Percentiles rank a stretch among this genome's conserved stretches.
Conservation (phyloP, 2,329 filamentous ascomycete genomes). For the Ophiostoma quercus region DNA sequence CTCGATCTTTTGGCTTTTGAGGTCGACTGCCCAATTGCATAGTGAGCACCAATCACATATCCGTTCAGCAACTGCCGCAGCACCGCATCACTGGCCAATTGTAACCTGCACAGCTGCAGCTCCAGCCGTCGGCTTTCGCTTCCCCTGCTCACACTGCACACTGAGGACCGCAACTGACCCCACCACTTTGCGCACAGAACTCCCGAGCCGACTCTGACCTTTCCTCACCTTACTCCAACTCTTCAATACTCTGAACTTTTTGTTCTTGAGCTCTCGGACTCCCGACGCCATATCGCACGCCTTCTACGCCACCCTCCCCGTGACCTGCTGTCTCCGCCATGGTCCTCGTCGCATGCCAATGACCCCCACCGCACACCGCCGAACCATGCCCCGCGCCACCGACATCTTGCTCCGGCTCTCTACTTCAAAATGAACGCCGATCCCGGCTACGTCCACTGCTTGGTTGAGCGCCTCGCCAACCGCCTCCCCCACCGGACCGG, state of each 20-base stretch:
- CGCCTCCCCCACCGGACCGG: constrained; percentile 61
- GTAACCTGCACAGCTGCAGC: neutral
- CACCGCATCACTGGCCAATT: neutral
- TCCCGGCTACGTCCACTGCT: constrained; percentile 54
- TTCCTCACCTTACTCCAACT: neutral
- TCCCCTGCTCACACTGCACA: neutral
- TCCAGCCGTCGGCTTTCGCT: neutral
- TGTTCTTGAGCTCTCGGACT: neutral
- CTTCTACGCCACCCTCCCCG: neutral
- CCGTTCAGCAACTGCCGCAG: neutral
- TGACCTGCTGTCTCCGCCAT: constrained; percentile 19
- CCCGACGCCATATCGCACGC: neutral
- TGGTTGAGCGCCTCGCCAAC: constrained; percentile 58
- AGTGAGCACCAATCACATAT: neutral
- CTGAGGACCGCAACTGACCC: neutral
- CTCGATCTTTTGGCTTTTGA: neutral
- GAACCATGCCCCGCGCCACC: constrained; percentile 17
- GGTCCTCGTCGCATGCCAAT: constrained; percentile 13
- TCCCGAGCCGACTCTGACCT: neutral
- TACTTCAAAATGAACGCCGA: constrained; percentile 51
- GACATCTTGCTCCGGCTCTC: neutral
- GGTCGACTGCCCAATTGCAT: neutral
- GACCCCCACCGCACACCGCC: constrained; percentile 3
- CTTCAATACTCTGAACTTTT: neutral
- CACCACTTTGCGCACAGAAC: constrained; percentile 10